Percentiles rank a stretch among this genome's conserved stretches.
Conservation (phyloP, 441 rosid species). For the Metrosideros polymorpha region DNA sequence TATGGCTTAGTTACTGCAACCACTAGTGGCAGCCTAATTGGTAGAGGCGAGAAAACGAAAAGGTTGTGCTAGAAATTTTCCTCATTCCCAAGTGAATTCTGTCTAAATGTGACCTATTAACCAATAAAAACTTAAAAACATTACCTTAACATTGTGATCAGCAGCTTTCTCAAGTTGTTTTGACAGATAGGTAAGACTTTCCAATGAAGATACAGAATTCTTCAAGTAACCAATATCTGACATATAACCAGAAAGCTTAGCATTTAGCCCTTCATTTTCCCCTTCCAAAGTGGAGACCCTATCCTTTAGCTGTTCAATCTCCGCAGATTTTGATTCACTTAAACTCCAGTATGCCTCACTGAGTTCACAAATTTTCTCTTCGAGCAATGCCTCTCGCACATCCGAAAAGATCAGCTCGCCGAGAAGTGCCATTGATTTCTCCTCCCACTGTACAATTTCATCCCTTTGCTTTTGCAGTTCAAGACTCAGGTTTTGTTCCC, state of each 20-base stretch:
- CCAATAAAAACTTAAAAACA: not conserved
- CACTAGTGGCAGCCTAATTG: not conserved
- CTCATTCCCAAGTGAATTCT: not conserved
- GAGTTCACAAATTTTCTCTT: slow-evolving; percentile 51
- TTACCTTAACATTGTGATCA: slow-evolving; percentile 40
- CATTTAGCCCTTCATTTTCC: not conserved
- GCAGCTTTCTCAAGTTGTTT: not conserved
- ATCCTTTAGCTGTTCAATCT: slow-evolving; percentile 11
- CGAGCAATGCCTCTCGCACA: slow-evolving; percentile 46
- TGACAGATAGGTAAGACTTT: slow-evolving; percentile 31
- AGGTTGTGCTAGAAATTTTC: not conserved
- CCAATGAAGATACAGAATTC: slow-evolving; percentile 57
- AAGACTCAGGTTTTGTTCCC: slow-evolving; percentile 40
- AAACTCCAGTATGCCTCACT: slow-evolving; percentile 32
- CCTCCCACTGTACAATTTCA: slow-evolving; percentile 48
- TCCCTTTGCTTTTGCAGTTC: slow-evolving; percentile 38
- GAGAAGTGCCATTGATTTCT: slow-evolving; percentile 35
- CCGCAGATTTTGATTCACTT: slow-evolving; percentile 30
- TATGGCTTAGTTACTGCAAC: not conserved
- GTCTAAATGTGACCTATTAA: not conserved
- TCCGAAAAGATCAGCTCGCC: slow-evolving; percentile 45
- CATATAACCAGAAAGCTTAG: slow-evolving; percentile 19
- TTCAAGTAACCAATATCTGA: slow-evolving; percentile 47
- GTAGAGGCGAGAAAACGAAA: not conserved
- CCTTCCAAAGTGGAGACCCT: not conserved